A percentile compares a stretch with the other conserved stretches of the same genome.
Conservation (phyloP, 169 alveolate species). For the Pseudocohnilembus persalinus region DNA sequence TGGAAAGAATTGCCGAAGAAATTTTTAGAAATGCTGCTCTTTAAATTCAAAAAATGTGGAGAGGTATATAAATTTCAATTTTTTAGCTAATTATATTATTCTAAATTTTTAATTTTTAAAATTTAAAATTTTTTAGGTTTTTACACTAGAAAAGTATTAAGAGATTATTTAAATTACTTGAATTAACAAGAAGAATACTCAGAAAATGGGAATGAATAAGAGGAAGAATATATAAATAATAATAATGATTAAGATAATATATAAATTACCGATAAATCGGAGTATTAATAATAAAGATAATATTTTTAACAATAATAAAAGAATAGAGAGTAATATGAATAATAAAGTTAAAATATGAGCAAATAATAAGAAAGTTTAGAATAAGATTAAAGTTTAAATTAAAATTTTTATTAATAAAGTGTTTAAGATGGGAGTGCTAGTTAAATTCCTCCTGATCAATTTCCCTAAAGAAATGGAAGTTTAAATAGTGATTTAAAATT, state of each 20-base stretch:
- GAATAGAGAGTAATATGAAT: background rate
- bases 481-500: too few relatives aligned
- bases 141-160: slow-evolving; percentile 4
- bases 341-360: background rate
- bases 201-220: background rate
- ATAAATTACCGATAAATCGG: too few relatives aligned
- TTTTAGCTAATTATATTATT: slow-evolving; percentile 1
- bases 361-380: background rate
- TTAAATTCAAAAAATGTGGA: slow-evolving; percentile 16
- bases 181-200: background rate
- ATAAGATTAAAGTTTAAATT: too few relatives aligned
- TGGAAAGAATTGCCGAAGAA: slow-evolving; percentile 6
- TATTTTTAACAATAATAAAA: too few relatives aligned
- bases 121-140: background rate
- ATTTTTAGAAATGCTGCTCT: slow-evolving; percentile 23
- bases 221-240: background rate
- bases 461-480: background rate
- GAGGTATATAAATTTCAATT: too few relatives aligned
- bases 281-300: background rate
- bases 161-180: background rate
- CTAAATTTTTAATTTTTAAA: background rate
- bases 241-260: background rate
- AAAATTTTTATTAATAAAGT: too few relatives aligned
- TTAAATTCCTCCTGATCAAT: background rate
- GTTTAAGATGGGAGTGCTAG: background rate